phyloP scores from a whole-genome alignment of 306 rosid genomes.

The Corylus heterophylla region DNA sequence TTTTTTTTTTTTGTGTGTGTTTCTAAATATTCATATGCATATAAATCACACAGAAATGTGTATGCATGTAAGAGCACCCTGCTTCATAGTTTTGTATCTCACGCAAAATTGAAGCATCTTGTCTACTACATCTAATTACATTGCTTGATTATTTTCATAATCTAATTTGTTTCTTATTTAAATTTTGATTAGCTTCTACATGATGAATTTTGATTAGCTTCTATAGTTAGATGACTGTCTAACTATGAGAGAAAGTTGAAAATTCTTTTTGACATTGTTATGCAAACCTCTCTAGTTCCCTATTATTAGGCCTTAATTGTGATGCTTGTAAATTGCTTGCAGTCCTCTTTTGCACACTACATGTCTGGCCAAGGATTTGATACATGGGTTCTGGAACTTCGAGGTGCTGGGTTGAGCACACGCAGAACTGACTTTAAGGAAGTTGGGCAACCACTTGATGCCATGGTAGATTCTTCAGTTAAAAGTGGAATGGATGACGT shows the following conservation, averaged over 20 bases:
- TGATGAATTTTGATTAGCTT: background rate
- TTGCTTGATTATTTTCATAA: background rate
- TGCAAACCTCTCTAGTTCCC: background rate
- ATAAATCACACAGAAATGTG: background rate
- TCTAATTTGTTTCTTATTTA: background rate
- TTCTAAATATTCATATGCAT: background rate
- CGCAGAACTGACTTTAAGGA: slow-evolving; percentile 33
- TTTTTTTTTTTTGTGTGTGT: background rate
- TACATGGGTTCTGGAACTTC: slow-evolving; percentile 90
- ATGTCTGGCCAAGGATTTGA: slow-evolving; percentile 87
- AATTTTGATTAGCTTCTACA: background rate
- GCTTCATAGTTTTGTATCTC: background rate
- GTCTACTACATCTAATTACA: background rate
- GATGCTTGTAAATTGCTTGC: slow-evolving; percentile 28
- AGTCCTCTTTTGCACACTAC: slow-evolving; percentile 83
- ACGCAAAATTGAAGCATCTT: background rate
- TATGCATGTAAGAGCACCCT: background rate
- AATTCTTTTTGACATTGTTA: background rate
- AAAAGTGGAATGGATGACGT: slow-evolving; percentile 15
- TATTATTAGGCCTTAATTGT: slow-evolving; percentile 9
- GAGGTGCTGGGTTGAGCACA: slow-evolving; percentile 85
- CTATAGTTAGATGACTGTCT: background rate
- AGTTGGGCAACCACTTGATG: slow-evolving; percentile 18
- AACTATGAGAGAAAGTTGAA: background rate
- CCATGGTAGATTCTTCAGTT: slow-evolving; percentile 27